phyloP scores from a whole-genome alignment of 2,329 filamentous ascomycete species.

The Hymenoscyphus occultus region DNA sequence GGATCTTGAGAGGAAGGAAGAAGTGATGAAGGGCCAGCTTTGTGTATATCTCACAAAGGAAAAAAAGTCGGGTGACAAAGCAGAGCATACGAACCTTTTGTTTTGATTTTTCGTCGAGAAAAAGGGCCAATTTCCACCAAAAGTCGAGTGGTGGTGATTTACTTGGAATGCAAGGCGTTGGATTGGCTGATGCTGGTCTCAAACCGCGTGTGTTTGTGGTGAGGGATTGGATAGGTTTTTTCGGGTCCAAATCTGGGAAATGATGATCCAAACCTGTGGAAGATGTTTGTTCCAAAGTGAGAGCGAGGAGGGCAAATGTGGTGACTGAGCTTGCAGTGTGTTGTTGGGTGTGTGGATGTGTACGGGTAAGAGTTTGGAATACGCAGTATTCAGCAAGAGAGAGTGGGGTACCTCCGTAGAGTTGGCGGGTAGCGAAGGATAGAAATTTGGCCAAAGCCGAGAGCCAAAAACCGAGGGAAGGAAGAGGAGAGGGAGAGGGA shows the following conservation, averaged over 20 bases:
- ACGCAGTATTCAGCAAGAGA: neutral
- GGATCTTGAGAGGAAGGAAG: neutral
- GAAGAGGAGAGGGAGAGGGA: no score
- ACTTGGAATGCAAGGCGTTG: constrained; percentile 6
- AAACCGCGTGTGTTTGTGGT: constrained; percentile 1
- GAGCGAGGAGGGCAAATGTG: neutral
- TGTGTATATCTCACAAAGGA: constrained; percentile 1
- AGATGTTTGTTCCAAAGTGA: constrained; percentile 5
- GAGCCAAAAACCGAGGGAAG: neutral
- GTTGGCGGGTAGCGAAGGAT: neutral
- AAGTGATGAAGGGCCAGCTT: neutral
- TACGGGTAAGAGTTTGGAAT: no score
- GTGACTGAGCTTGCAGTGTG: neutral
- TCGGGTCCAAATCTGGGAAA: constrained; percentile 3
- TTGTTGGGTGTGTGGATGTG: no score
- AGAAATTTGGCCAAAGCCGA: constrained; percentile 4
- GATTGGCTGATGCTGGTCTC: neutral
- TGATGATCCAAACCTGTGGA: constrained; percentile 13
- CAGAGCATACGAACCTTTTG: constrained; percentile 5
- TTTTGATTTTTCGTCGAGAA: constrained; percentile 2
- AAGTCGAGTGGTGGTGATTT: neutral
- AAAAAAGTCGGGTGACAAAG: neutral
- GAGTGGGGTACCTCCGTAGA: neutral
- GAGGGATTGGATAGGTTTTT: constrained; percentile 1
- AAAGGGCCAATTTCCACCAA: constrained; percentile 7